phyloP scores from a whole-genome alignment of 345 rosid genomes.

The Cardiospermum halicacabum region DNA sequence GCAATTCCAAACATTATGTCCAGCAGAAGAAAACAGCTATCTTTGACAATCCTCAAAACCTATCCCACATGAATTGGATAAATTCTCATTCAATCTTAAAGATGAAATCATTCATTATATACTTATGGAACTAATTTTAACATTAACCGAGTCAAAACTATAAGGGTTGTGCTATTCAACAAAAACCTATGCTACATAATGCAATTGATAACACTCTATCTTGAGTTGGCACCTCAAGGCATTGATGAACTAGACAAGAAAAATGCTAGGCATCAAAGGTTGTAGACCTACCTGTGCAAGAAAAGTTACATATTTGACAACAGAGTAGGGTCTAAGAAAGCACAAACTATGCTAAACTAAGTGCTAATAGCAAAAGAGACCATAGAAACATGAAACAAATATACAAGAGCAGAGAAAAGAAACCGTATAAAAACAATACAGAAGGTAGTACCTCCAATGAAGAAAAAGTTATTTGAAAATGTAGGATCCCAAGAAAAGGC shows the following conservation, averaged over 20 bases:
- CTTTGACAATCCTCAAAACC: conserved; percentile 40
- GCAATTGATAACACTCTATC: background rate
- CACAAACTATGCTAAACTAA: background rate
- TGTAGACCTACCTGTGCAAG: background rate
- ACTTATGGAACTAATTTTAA: background rate
- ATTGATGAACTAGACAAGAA: background rate
- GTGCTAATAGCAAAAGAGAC: background rate
- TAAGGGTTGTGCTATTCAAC: background rate
- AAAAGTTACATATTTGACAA: background rate
- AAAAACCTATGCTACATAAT: background rate
- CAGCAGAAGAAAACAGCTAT: conserved; percentile 42
- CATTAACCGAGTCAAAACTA: background rate
- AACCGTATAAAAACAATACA: background rate
- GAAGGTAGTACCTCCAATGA: conserved; percentile 30
- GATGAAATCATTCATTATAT: background rate
- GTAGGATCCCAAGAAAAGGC: conserved; percentile 37
- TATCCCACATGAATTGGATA: conserved; percentile 16
- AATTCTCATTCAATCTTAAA: background rate
- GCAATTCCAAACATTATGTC: conserved; percentile 59
- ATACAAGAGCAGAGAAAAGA: background rate
- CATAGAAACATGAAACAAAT: background rate
- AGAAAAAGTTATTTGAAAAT: conserved; percentile 37
- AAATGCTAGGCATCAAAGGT: background rate
- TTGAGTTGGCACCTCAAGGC: background rate
- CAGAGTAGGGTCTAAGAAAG: background rate